phyloP scores from a whole-genome alignment of 2,329 filamentous ascomycete species.

The Colletotrichum sp. region DNA sequence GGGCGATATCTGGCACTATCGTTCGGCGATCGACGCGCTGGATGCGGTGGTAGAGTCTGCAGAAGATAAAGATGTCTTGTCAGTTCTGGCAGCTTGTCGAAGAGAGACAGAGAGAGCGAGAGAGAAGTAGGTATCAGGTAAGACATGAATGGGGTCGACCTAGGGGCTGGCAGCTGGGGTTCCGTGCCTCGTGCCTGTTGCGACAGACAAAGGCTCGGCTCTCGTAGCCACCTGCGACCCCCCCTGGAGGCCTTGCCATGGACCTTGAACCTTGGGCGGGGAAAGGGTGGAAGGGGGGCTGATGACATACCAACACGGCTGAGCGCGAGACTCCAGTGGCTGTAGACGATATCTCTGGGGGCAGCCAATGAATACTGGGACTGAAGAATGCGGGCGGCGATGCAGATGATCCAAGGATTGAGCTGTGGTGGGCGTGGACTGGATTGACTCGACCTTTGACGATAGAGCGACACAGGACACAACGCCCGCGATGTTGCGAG shows the following conservation, averaged over 20 bases:
- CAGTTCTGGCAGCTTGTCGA: not conserved
- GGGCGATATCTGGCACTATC: not conserved
- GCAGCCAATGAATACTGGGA: constrained; percentile 43
- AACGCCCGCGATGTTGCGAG: constrained; percentile 21
- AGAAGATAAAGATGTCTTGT: not conserved
- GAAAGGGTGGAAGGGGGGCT: constrained; percentile 22
- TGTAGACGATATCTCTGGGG: constrained; percentile 35
- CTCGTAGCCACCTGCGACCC: not conserved
- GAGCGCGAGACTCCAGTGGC: constrained; percentile 29
- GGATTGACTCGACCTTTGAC: constrained; percentile 18
- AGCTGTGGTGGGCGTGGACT: constrained; percentile 11
- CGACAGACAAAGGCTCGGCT: constrained; percentile 19
- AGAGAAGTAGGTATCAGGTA: not conserved
- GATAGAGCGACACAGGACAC: constrained; percentile 18
- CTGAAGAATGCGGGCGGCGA: constrained; percentile 43
- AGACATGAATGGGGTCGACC: not conserved
- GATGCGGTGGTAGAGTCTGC: constrained; percentile 19
- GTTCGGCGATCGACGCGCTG: constrained; percentile 1
- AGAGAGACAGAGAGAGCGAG: not conserved
- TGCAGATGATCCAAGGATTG: constrained; percentile 26
- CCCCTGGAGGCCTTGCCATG: constrained; percentile 3
- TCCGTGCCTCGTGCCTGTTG: not conserved
- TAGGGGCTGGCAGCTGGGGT: not conserved
- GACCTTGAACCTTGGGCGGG: constrained; percentile 2
- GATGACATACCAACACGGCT: constrained; percentile 38